Base-by-base conservation (phyloP, 306 rosid species). In the Quercus mongolica region DNA sequence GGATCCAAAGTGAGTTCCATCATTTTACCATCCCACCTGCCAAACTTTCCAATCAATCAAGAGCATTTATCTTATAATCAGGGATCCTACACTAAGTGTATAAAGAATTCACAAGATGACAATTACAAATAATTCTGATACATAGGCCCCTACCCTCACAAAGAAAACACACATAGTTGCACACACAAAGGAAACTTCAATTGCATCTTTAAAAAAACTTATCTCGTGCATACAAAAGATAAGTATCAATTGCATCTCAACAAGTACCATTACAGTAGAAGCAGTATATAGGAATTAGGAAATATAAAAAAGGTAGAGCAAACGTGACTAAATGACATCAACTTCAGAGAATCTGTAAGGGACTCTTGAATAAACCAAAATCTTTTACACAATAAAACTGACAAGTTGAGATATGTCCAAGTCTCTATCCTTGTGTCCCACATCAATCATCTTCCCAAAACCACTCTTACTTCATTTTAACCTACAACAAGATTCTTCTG, bases 1-100 rank as follows among this genome's bases (percentile, higher is more conserved):
- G 89, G 96, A 88, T 95, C 94, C 89, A 95, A 87, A 72, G 86
- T 82, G 74, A 95, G 78, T 86, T 91, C 92, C 77, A 81, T 80
- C 88, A 82, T 87, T 89, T 82, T 89, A 83, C 83, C 88, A 64
- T 89, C 92, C 71, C 73, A 28, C 75, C 91, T 35, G 73, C 74
- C 90, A 61, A 67, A 78, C 72, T 63, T 77, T 82, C 73, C 91
- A 57, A 75, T 59, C 69, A 74, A 76, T 63, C 74, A 78, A 41
- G 70, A 62, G 71, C 28, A 19, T 19, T 35, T 68, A 52, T 67
- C 1, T 35, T 68, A 19, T 19, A 28, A 68, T 68, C 11, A 19
- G 13, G 46, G 44, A 69, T 30, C 33, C 28, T 57, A 73, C 68
- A 76, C 38, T 61, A 51, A 28, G 51, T 21, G 41, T n/a, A 14